A percentile compares a stretch with the other conserved stretches of the same genome.
Evolutionary conservation across 176 grass and related monocot genomes (phyloP).

Genomic region (Thalia dealbata): DNA sequence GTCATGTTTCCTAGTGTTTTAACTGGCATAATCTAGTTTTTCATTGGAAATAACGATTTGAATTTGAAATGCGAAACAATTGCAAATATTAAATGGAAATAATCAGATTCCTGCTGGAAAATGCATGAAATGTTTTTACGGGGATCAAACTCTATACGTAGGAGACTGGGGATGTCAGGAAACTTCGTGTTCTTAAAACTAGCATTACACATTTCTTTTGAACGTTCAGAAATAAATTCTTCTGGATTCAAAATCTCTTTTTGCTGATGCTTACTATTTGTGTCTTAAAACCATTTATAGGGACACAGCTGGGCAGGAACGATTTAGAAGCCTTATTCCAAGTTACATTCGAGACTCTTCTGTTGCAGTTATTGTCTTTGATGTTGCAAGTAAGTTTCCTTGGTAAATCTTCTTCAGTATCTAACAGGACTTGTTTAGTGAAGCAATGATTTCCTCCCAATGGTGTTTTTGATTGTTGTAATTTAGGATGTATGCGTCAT

Average conservation of each 20-base stretch:
- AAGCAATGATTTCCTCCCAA: background rate
- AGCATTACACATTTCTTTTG: background rate
- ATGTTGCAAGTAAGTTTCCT: slow-evolving; percentile 80
- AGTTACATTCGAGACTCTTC: slow-evolving; percentile 97
- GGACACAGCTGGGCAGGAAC: slow-evolving; percentile 96
- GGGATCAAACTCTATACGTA: background rate
- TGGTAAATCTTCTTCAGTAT: background rate
- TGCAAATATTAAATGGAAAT: background rate
- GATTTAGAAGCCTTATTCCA: slow-evolving; percentile 93
- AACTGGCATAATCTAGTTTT: background rate
- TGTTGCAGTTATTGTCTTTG: slow-evolving; percentile 90
- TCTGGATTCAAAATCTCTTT: background rate
- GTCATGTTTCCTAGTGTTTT: background rate
- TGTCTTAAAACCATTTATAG: slow-evolving; percentile 24
- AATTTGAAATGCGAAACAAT: background rate
- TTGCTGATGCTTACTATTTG: too few relatives aligned
- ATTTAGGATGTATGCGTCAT: background rate
- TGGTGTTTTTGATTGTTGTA: background rate
- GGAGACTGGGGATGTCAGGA: background rate
- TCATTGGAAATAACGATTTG: background rate
- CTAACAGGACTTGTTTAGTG: background rate
- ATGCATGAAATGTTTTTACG: background rate
- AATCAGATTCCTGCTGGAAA: background rate
- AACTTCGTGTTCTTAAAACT: background rate
- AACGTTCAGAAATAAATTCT: background rate